Evolutionary conservation across 768 basidiomycete genomes (phyloP).

Genomic region (Mycena rosella): DNA sequence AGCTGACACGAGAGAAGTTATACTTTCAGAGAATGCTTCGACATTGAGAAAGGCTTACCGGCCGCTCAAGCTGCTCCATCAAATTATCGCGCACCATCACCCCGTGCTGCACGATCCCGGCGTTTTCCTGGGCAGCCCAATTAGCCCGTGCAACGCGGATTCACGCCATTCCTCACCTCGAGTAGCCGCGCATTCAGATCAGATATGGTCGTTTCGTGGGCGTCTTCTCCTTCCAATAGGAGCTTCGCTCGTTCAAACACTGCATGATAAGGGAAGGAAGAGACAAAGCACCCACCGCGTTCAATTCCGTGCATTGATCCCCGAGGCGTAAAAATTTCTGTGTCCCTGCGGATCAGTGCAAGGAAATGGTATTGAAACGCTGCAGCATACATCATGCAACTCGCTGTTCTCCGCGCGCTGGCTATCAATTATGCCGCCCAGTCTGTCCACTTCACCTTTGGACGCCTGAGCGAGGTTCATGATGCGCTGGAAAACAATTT

Average conservation of each 20-base stretch:
- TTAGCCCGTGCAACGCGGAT: not conserved
- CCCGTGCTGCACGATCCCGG: not conserved
- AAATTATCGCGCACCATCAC: slow-evolving; percentile 3
- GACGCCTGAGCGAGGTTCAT: not conserved
- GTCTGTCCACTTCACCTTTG: not conserved
- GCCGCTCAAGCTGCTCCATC: not conserved
- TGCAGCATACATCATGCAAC: too few species aligned
- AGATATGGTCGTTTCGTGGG: too few species aligned
- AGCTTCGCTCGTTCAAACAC: too few species aligned
- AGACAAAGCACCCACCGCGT: too few species aligned
- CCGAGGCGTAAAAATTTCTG: too few species aligned
- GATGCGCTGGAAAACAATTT: not conserved
- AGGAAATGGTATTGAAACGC: too few species aligned
- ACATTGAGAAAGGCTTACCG: slow-evolving; percentile 54
- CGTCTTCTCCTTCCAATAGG: too few species aligned
- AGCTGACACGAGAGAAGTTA: slow-evolving; percentile 52
- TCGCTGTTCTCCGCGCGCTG: too few species aligned
- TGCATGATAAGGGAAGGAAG: too few species aligned
- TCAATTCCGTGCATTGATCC: too few species aligned
- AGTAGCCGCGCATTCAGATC: not conserved
- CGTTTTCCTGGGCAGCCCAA: not conserved
- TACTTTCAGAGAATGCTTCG: not conserved
- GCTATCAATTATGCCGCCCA: too few species aligned
- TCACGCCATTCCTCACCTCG: not conserved
- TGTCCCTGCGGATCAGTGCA: too few species aligned